Evolutionary conservation across 1,139 yeast genomes (phyloP).

Genomic region (Saccharomyces pastorianus): DNA sequence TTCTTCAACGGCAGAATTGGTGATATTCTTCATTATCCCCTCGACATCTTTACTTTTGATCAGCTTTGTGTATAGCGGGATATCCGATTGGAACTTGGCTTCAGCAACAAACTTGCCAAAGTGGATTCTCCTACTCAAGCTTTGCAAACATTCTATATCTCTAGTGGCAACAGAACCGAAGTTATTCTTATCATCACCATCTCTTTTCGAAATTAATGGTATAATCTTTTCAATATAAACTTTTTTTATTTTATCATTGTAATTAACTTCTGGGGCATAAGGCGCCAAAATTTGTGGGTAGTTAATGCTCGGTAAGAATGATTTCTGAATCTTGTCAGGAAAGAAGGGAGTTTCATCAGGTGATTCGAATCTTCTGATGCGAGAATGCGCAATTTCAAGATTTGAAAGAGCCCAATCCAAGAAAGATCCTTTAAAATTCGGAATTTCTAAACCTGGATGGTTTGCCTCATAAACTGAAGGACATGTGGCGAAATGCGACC

Average conservation of each 20-base stretch:
- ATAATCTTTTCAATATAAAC: conserved; percentile 65
- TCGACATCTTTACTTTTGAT: conserved; percentile 57
- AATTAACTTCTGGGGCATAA: conserved; percentile 67
- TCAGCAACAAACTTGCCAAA: conserved; percentile 97
- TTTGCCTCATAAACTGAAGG: conserved; percentile 63
- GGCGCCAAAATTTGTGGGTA: conserved; percentile 74
- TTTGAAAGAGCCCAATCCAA: conserved; percentile 79
- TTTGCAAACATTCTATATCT: conserved; percentile 81
- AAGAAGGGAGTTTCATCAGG: conserved; percentile 95
- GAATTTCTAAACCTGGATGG: conserved; percentile 44
- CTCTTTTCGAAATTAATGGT: conserved; percentile 59
- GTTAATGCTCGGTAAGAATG: conserved; percentile 69
- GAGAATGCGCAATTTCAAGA: conserved; percentile 72
- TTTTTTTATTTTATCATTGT: conserved; percentile 58
- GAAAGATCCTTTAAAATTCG: conserved; percentile 70
- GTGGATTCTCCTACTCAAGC: conserved; percentile 88
- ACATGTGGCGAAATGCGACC: conserved; percentile 78
- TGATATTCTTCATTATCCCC: conserved; percentile 74
- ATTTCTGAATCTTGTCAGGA: conserved; percentile 54
- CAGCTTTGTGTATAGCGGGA: conserved; percentile 52
- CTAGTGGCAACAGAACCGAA: conserved; percentile 77
- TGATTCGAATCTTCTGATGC: conserved; percentile 81
- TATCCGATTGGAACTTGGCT: conserved; percentile 71
- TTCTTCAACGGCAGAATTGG: conserved; percentile 79
- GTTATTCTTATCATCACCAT: conserved; percentile 78